A percentile compares a stretch with the other conserved stretches of the same genome.
phyloP scores from a whole-genome alignment of 768 basidiomycete genomes.

The Lentinula edodes region DNA sequence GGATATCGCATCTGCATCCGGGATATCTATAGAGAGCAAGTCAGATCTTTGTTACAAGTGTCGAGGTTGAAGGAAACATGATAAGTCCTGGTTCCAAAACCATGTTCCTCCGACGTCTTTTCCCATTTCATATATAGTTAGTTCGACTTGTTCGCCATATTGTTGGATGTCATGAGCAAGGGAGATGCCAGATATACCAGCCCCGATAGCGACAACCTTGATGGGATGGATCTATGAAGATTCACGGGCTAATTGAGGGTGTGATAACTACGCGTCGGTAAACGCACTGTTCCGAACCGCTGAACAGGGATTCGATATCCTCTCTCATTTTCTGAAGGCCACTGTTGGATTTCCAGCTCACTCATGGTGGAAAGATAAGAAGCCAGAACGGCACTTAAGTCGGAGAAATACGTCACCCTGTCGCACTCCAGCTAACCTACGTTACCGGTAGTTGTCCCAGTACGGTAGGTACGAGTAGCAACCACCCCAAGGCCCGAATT shows the following conservation, averaged over 20 bases:
- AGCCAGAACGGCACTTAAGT: no score
- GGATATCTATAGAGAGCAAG: slow-evolving; percentile 12
- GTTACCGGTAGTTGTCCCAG: no score
- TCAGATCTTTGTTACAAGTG: background rate
- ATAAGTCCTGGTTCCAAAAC: slow-evolving; percentile 27
- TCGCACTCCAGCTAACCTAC: no score
- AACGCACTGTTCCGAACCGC: slow-evolving; percentile 13
- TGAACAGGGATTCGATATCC: slow-evolving; percentile 16
- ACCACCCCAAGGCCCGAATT: no score
- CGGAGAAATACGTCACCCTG: no score
- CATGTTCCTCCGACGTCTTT: slow-evolving; percentile 43
- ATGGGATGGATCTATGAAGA: slow-evolving; percentile 22
- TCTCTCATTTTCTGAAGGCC: slow-evolving; percentile 16
- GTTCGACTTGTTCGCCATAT: slow-evolving; percentile 30
- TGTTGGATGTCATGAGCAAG: slow-evolving; percentile 18
- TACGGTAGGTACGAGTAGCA: no score
- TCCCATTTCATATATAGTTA: slow-evolving; percentile 44
- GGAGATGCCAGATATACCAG: slow-evolving; percentile 38
- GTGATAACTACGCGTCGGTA: background rate
- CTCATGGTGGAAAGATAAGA: background rate
- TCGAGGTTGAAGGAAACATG: slow-evolving; percentile 15
- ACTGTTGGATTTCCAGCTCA: background rate
- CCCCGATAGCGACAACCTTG: slow-evolving; percentile 38
- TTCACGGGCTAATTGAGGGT: background rate
- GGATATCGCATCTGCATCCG: slow-evolving; percentile 43